Conservation (phyloP, 805 yeast genomes). For the Candida tallmaniae region DNA sequence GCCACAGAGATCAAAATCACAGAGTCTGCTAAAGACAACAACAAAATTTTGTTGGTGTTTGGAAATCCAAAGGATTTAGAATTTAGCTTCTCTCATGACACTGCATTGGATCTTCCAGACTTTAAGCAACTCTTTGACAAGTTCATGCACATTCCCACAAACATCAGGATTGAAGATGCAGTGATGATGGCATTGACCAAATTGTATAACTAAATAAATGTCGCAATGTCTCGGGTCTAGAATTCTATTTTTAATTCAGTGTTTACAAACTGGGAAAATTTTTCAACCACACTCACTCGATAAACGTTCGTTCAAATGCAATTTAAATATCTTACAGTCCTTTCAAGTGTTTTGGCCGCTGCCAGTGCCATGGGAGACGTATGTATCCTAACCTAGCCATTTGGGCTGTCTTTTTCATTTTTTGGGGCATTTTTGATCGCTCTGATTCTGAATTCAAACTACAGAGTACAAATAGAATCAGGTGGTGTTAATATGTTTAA, state of each 20-base stretch:
- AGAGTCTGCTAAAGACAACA: conserved; percentile 5
- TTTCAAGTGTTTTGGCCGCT: conserved; percentile 46
- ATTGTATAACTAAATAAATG: conserved; percentile 3
- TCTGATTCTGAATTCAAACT: not conserved
- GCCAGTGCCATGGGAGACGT: conserved; percentile 58
- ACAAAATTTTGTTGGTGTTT: conserved; percentile 49
- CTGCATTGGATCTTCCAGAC: conserved; percentile 45
- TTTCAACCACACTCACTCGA: not conserved
- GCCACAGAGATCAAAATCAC: not conserved
- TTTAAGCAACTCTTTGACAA: conserved; percentile 71
- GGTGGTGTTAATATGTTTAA: too few relatives aligned
- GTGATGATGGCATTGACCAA: conserved; percentile 53
- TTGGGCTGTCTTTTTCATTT: not conserved
- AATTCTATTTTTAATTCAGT: not conserved
- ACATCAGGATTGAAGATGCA: conserved; percentile 68
- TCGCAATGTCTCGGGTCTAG: not conserved
- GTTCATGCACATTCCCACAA: conserved; percentile 45
- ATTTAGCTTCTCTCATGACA: conserved; percentile 49
- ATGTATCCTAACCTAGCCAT: conserved; percentile 18
- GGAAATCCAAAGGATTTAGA: conserved; percentile 61
- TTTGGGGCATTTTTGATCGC: not conserved
- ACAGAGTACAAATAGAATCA: not conserved
- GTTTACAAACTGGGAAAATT: conserved; percentile 3
- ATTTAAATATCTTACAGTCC: conserved; percentile 37
- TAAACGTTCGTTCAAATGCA: conserved; percentile 25